A percentile compares a stretch with the other conserved stretches of the same genome.
Conservation (phyloP, 441 rosid species). For the Erysimum pusillum region DNA sequence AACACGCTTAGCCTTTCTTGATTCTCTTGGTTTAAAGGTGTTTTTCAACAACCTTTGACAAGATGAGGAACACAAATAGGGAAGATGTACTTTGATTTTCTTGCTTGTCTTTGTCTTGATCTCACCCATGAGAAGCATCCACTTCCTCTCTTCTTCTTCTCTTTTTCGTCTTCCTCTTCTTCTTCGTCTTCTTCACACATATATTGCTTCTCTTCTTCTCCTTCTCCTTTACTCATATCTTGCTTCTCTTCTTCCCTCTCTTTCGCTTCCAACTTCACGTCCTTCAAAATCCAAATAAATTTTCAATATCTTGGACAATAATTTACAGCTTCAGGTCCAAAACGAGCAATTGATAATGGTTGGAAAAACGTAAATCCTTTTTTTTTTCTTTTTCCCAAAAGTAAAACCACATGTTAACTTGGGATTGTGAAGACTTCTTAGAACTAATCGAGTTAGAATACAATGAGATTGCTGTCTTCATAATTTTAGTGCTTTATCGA, state of each 20-base stretch:
- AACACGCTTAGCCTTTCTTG: neutral
- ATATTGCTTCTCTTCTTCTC: conserved; percentile 45
- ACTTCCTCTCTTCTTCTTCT: conserved; percentile 49
- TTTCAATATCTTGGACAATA: neutral
- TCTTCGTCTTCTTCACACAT: conserved; percentile 36
- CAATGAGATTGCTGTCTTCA: neutral
- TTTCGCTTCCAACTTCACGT: conserved; percentile 55
- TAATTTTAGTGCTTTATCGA: neutral
- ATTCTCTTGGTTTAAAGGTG: neutral
- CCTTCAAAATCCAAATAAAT: conserved; percentile 34
- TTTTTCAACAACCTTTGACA: conserved; percentile 49
- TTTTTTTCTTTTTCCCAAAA: neutral
- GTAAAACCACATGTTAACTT: conserved; percentile 9
- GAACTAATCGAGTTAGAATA: neutral
- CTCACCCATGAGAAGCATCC: conserved; percentile 89
- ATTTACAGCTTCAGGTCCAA: neutral
- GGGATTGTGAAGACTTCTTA: neutral
- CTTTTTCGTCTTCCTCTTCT: conserved; percentile 39
- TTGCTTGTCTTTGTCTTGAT: conserved; percentile 61
- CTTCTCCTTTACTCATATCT: conserved; percentile 3
- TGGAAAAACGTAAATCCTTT: neutral
- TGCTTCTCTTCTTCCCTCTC: conserved; percentile 46
- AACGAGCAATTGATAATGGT: neutral
- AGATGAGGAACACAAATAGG: conserved; percentile 54
- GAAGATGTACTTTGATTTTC: conserved; percentile 54